Percentiles rank a stretch among this genome's conserved stretches.
Conservation (phyloP, 805 yeast species). For the Komagataella phaffii region DNA sequence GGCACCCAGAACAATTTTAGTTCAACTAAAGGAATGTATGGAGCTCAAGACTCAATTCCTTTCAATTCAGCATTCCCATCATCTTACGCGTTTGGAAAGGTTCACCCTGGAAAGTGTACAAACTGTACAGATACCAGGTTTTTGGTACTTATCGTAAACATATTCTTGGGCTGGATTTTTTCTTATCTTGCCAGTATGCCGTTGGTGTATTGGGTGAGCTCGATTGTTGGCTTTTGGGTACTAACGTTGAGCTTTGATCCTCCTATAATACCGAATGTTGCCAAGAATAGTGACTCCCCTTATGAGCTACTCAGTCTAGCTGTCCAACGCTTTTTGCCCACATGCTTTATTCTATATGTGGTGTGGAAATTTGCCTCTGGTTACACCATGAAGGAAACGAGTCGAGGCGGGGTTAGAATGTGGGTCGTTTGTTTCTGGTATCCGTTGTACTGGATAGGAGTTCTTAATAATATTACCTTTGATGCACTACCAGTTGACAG, state of each 20-base stretch:
- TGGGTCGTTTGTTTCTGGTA: constrained; percentile 50
- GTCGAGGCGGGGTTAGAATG: constrained; percentile 6
- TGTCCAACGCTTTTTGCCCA: constrained; percentile 62
- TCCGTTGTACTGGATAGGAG: constrained; percentile 73
- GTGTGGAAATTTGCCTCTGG: constrained; percentile 45
- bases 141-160: constrained; percentile 39
- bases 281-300: constrained; percentile 26
- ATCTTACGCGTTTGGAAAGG: constrained; percentile 47
- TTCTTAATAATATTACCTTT: constrained; percentile 76
- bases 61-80: constrained; percentile 68
- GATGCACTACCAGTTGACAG: constrained; percentile 85
- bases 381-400: not conserved
- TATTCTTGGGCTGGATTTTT: constrained; percentile 49
- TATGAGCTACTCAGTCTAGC: constrained; percentile 59
- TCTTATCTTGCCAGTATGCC: constrained; percentile 32
- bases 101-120: constrained; percentile 33
- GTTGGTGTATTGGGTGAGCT: constrained; percentile 47
- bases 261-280: constrained; percentile 47
- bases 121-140: constrained; percentile 65
- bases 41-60: constrained; percentile 37
- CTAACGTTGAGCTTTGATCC: constrained; percentile 67
- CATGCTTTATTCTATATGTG: constrained; percentile 55
- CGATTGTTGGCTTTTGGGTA: constrained; percentile 74
- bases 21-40: constrained; percentile 32
- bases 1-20: constrained; percentile 41